Evolutionary conservation across 371 early-diverging fungal species (phyloP), one percentile per base, ranked within the genome.

Genomic region (Lichtheimia ornata): DNA sequence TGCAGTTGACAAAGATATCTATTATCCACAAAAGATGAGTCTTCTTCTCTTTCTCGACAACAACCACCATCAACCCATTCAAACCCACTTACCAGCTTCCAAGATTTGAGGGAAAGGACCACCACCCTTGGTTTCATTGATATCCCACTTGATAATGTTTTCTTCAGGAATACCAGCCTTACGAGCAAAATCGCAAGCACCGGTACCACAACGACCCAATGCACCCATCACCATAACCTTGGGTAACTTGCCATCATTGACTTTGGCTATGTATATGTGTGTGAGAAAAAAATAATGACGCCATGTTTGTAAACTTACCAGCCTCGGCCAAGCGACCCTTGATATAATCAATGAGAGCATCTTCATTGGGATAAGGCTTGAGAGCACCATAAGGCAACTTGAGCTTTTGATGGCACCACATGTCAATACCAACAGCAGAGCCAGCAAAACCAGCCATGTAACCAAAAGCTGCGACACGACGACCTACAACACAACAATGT

Each of bases 391-490:
- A 85, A 6, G 73, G 63, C 45, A 70, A 56, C 59, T 72, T 70
- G 41, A 73, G 53, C 68, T 84, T 67, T 71, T 93, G 91, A 70
- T 94, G 91, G 70, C 91, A 88, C 97, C 97, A 98, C 17, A 92
- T 84, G 70, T 95, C 94, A 62, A 97, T 83, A 49, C 90, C 96
- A 51, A 97, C 84, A 14, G 98, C 97, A 28, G 93, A 74, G 25
- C 98, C 98, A 20, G 97, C 94, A 71, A 94, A 98, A 14, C 97
- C 98, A 45, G 98, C 98, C 77, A 95, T 91, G 77, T 92, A 98
- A 49, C 97, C 98, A 69, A 95, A 98, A 5, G 98, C 98, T 54
- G 98, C 97, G 18, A 98, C 95, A 62, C 98, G 89, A 55, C 97
- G 90, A 55, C 59, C 56, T 51, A 28, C 28, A 44, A 17, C n/a